A percentile compares a stretch with the other conserved stretches of the same genome.
Evolutionary conservation across 441 rosid species (phyloP).

Genomic region (Daphne laureola): DNA sequence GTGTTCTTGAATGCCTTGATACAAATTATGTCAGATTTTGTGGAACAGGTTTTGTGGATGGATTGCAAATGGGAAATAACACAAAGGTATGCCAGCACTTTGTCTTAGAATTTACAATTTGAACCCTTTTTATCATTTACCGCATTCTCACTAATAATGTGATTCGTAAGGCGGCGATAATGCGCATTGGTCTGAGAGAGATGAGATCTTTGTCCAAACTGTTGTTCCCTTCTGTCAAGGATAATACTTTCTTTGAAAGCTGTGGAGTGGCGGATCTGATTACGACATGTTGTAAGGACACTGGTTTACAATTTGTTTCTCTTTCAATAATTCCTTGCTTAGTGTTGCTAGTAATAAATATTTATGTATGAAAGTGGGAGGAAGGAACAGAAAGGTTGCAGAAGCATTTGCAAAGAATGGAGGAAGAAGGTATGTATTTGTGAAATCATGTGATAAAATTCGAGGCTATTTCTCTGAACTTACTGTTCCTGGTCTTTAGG

Average conservation of each 20-base stretch:
- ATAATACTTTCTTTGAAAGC: conserved; percentile 93
- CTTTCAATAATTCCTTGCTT: not conserved
- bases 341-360: conserved; percentile 6
- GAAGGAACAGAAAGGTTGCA: conserved; percentile 91
- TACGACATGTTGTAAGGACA: conserved; percentile 85
- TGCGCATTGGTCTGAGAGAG: conserved; percentile 94
- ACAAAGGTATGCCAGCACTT: conserved; percentile 47
- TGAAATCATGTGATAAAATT: not conserved
- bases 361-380: conserved; percentile 60
- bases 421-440: conserved; percentile 60
- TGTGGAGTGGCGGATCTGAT: conserved; percentile 95
- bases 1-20: not conserved
- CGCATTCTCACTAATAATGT: conserved; percentile 2
- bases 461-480: conserved; percentile 10
- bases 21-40: conserved; percentile 7
- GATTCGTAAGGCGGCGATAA: conserved; percentile 70
- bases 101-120: not conserved
- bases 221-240: conserved; percentile 78
- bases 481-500: conserved; percentile 32
- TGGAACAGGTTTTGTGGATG: conserved; percentile 80
- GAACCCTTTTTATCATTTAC: not conserved
- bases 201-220: conserved; percentile 86
- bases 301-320: conserved; percentile 7
- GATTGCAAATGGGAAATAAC: conserved; percentile 94
- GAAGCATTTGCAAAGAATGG: conserved; percentile 82